Evolutionary conservation across 2,329 filamentous ascomycete species (phyloP).

Genomic region (Ceratocystis albifundus): DNA sequence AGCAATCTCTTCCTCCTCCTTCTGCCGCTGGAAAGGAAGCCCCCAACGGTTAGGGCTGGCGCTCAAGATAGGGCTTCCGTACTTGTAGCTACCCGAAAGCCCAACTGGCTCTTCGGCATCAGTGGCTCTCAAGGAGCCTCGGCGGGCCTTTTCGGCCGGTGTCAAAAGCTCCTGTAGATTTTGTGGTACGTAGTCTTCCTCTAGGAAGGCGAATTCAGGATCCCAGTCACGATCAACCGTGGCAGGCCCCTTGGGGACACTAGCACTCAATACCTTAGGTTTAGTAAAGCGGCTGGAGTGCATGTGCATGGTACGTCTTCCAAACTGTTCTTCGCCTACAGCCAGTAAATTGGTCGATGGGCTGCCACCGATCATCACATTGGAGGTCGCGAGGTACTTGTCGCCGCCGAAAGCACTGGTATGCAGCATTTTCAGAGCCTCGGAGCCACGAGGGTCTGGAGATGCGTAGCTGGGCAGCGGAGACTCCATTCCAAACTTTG

Average conservation of each 20-base stretch:
- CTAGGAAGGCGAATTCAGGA: slow-evolving; percentile 58
- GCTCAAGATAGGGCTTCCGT: slow-evolving; percentile 47
- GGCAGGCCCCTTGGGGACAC: slow-evolving; percentile 49
- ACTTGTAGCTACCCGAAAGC: slow-evolving; percentile 42
- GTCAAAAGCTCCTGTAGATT: slow-evolving; percentile 55
- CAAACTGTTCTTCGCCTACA: slow-evolving; percentile 47
- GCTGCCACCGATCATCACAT: slow-evolving; percentile 34
- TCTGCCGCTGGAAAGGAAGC: slow-evolving; percentile 48
- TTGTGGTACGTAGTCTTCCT: slow-evolving; percentile 79
- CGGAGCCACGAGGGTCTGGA: slow-evolving; percentile 48
- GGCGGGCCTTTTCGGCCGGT: slow-evolving; percentile 53
- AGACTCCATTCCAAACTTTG: slow-evolving; percentile 79
- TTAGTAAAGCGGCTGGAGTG: slow-evolving; percentile 55
- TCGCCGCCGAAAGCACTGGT: slow-evolving; percentile 49
- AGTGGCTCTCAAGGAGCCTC: slow-evolving; percentile 46
- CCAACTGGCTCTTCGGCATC: slow-evolving; percentile 39
- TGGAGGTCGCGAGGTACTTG: slow-evolving; percentile 45
- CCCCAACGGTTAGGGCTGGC: slow-evolving; percentile 52
- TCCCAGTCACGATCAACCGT: slow-evolving; percentile 56
- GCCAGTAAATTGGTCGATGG: slow-evolving; percentile 38
- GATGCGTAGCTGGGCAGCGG: slow-evolving; percentile 57
- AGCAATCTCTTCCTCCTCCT: slow-evolving; percentile 40
- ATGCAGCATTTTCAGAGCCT: slow-evolving; percentile 53
- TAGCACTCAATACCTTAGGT: slow-evolving; percentile 57
- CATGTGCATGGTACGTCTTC: slow-evolving; percentile 64